Evolutionary conservation across 257 asterid genomes (phyloP).

Genomic region (Przewalskia tangutica): DNA sequence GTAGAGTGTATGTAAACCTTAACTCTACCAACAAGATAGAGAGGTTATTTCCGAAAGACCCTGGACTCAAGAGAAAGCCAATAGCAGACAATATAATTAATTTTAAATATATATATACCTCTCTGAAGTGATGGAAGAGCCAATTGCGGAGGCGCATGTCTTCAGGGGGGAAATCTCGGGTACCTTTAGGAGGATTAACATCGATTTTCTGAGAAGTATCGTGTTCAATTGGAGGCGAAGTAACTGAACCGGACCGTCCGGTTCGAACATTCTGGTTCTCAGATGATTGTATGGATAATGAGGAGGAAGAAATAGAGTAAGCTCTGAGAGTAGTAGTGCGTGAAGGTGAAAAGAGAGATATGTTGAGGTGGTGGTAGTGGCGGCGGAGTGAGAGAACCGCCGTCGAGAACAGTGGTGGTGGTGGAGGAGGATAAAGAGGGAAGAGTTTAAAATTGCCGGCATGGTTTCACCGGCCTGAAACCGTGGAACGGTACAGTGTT

Average conservation of each 20-base stretch:
- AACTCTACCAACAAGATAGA: no score
- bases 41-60: no score
- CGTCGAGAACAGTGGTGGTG: slow-evolving; percentile 23
- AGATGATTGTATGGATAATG: slow-evolving; percentile 1
- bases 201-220: slow-evolving; percentile 54
- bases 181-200: slow-evolving; percentile 94
- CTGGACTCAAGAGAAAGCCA: no score
- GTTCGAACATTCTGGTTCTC: slow-evolving; percentile 35
- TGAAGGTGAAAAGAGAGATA: slow-evolving; percentile 4
- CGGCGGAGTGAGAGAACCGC: slow-evolving; percentile 9
- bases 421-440: slow-evolving; percentile 27
- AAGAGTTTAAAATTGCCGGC: slow-evolving; percentile 42
- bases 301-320: slow-evolving; percentile 1
- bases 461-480: slow-evolving; percentile 8
- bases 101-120: slow-evolving; percentile 23
- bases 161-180: slow-evolving; percentile 93
- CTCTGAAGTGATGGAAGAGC: slow-evolving; percentile 79
- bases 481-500: no score
- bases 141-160: slow-evolving; percentile 96
- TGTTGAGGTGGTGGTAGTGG: neutral
- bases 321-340: neutral
- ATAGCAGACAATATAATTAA: no score
- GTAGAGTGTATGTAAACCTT: no score
- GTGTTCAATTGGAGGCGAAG: slow-evolving; percentile 44
- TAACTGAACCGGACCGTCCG: slow-evolving; percentile 52